Percentiles rank a stretch among this genome's conserved stretches.
phyloP scores from a whole-genome alignment of 129 eudicot species.

The Escallonia herrerae region DNA sequence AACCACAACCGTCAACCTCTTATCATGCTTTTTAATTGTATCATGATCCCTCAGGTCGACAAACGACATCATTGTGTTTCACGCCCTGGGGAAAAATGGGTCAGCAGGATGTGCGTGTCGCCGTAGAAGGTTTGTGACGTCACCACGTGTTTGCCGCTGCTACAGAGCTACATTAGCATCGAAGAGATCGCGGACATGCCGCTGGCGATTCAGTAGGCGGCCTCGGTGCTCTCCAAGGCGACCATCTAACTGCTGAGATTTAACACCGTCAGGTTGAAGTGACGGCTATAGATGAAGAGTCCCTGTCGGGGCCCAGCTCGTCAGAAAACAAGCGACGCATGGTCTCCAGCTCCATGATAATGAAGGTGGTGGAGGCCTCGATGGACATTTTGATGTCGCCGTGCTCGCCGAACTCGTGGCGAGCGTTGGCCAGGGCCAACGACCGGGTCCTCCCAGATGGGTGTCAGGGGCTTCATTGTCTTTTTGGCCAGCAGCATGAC shows the following conservation, averaged over 20 bases:
- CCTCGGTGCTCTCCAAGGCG: constrained; percentile 62
- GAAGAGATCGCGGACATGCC: constrained; percentile 71
- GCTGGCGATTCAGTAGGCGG: constrained; percentile 68
- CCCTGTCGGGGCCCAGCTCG: constrained; percentile 59
- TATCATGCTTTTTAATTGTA: constrained; percentile 41
- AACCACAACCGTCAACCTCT: constrained; percentile 48
- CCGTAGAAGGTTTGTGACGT: constrained; percentile 60
- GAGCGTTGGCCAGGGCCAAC: constrained; percentile 41
- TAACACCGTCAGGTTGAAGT: constrained; percentile 59
- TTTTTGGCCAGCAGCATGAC: too few species aligned
- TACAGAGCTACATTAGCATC: constrained; percentile 40
- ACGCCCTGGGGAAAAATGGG: constrained; percentile 50
- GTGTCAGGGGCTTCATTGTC: too few species aligned
- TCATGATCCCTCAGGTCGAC: constrained; percentile 46
- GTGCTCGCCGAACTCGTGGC: constrained; percentile 73
- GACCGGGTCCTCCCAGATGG: too few species aligned
- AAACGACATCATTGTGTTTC: constrained; percentile 50
- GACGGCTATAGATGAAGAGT: constrained; percentile 65
- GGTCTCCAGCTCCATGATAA: constrained; percentile 71
- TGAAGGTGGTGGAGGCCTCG: constrained; percentile 76
- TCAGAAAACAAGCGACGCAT: constrained; percentile 60
- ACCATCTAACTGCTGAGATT: constrained; percentile 71
- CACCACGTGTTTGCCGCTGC: constrained; percentile 47
- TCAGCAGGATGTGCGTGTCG: constrained; percentile 58
- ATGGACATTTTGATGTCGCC: constrained; percentile 80